Evolutionary conservation across 805 yeast species (phyloP).

Genomic region (Lachancea waltii): DNA sequence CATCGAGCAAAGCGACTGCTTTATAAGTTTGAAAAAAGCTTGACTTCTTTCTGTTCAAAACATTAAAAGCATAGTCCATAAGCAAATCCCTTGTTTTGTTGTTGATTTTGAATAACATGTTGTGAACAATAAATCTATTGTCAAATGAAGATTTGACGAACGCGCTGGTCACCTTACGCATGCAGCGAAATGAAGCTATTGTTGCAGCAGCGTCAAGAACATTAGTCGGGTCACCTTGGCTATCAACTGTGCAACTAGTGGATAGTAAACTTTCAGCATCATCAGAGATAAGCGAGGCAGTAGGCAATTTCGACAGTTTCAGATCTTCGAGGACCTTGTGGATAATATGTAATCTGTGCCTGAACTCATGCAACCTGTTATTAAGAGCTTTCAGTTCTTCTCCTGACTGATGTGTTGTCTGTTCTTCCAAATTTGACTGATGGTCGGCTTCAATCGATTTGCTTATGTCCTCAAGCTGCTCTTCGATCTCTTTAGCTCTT

Average conservation of each 20-base stretch:
- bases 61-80: conserved; percentile 40
- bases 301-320: conserved; percentile 22
- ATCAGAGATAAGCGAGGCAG: conserved; percentile 9
- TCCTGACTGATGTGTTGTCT: conserved; percentile 1
- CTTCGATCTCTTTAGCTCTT: conserved; percentile 36
- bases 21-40: conserved; percentile 42
- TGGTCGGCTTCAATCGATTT: conserved; percentile 19
- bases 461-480: conserved; percentile 32
- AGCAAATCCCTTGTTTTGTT: conserved; percentile 43
- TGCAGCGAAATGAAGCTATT: conserved; percentile 27
- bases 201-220: conserved; percentile 19
- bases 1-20: conserved; percentile 45
- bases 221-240: not conserved
- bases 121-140: conserved; percentile 53
- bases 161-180: conserved; percentile 27
- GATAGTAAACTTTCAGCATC: conserved; percentile 15
- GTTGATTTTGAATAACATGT: conserved; percentile 50
- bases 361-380: conserved; percentile 27
- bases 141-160: conserved; percentile 37
- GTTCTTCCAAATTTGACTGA: conserved; percentile 4
- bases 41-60: conserved; percentile 39
- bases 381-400: conserved; percentile 15
- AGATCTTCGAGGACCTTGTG: conserved; percentile 30
- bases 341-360: conserved; percentile 30
- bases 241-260: not conserved